These are phyloP conservation scores for Cynara cardunculus DNA, from an alignment of 129 eudicot genomes.

Conservation along the genomic window DNA sequence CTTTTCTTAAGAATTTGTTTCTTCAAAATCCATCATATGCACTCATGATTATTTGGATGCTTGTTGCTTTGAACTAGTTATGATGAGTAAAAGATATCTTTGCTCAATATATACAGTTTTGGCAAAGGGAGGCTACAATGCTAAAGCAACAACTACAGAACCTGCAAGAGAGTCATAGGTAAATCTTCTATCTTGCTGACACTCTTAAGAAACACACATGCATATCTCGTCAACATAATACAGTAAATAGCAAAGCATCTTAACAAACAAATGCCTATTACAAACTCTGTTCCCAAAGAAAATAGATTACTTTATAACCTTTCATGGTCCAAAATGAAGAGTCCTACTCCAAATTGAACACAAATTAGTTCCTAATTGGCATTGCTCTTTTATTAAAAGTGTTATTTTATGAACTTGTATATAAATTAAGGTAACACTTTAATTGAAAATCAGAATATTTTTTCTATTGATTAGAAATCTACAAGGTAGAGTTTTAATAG, in stretches of 20 bases:
- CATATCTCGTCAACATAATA: slow-evolving; percentile 4
- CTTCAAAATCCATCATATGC: background rate
- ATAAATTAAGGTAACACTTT: background rate
- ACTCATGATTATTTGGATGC: background rate
- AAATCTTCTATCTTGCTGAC: slow-evolving; percentile 9
- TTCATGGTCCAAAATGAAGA: background rate
- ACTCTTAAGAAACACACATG: background rate
- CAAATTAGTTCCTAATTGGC: background rate
- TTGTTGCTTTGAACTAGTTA: background rate
- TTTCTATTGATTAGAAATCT: background rate
- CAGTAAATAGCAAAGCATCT: background rate
- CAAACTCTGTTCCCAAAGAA: background rate
- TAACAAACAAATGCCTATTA: background rate
- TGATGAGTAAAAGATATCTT: background rate
- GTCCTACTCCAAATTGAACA: too few species aligned
- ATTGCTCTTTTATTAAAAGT: background rate
- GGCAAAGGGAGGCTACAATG: slow-evolving; percentile 80
- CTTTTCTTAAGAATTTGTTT: background rate
- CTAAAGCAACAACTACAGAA: slow-evolving; percentile 69
- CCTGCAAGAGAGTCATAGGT: slow-evolving; percentile 76
- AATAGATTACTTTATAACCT: background rate
- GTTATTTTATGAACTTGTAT: background rate
- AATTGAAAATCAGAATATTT: background rate
- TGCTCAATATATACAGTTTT: slow-evolving; percentile 40
- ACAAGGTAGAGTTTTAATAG: background rate